These are phyloP conservation scores for Hemileccinum rubropunctum DNA, from an alignment of 768 basidiomycete genomes.

Conservation along the genomic window DNA sequence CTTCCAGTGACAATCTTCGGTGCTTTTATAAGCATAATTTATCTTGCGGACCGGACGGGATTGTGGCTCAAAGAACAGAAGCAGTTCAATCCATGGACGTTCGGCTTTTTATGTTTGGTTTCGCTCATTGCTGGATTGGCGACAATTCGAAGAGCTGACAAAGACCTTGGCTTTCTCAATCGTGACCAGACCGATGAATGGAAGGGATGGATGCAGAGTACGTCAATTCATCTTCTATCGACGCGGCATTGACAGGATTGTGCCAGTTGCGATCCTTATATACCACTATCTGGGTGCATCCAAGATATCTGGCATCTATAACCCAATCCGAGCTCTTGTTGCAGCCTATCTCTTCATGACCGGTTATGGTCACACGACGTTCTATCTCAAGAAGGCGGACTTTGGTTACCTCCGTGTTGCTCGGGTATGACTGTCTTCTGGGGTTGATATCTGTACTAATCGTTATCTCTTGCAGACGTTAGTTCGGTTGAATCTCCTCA, in stretches of 20 bases:
- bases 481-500: conserved; percentile 81
- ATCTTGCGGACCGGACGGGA: conserved; percentile 78
- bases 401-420: conserved; percentile 77
- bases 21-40: conserved; percentile 63
- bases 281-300: conserved; percentile 93
- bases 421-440: conserved; percentile 43
- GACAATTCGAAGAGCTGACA: conserved; percentile 69
- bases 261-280: conserved; percentile 78
- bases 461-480: conserved; percentile 47
- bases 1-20: conserved; percentile 61
- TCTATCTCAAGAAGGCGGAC: conserved; percentile 87
- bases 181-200: conserved; percentile 95
- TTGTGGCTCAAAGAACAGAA: conserved; percentile 92
- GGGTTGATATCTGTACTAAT: conserved; percentile 1
- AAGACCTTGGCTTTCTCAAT: conserved; percentile 86
- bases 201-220: conserved; percentile 99
- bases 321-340: conserved; percentile 84
- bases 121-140: conserved; percentile 56
- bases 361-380: conserved; percentile 87
- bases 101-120: conserved; percentile 54
- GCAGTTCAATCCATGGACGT: conserved; percentile 68
- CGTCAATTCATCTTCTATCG: conserved; percentile 23
- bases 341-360: conserved; percentile 92
- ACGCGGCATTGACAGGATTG: neutral
- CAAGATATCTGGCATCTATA: conserved; percentile 89